phyloP scores from a whole-genome alignment of 1,284 basidiomycete genomes.

The Cerioporus squamosus region DNA sequence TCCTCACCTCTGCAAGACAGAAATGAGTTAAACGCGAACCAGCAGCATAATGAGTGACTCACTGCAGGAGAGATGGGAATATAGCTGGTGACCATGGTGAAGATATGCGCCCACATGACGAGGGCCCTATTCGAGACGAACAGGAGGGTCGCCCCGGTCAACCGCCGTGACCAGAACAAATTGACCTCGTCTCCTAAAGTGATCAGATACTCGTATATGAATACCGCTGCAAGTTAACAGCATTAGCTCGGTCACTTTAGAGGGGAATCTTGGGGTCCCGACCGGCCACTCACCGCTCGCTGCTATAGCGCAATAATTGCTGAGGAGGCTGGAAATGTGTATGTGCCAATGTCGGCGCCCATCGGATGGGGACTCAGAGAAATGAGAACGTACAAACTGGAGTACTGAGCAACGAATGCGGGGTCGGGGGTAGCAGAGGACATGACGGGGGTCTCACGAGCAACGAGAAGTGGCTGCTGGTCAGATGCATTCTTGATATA shows the following conservation, averaged over 20 bases:
- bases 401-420: neutral
- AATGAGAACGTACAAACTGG: neutral
- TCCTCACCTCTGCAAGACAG: too few species aligned
- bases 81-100: too few species aligned
- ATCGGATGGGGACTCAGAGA: neutral
- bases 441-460: too few species aligned
- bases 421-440: too few species aligned
- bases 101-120: too few species aligned
- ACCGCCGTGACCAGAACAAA: neutral
- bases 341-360: neutral
- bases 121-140: neutral
- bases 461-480: too few species aligned
- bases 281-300: neutral
- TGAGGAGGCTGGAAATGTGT: neutral
- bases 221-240: neutral
- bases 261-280: neutral
- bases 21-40: too few species aligned
- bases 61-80: too few species aligned
- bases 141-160: neutral
- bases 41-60: too few species aligned
- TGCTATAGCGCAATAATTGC: neutral
- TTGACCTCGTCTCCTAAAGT: slow-evolving; percentile 1
- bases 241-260: neutral
- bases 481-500: too few species aligned
- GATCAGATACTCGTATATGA: slow-evolving; percentile 9